Evolutionary conservation across 192 early-diverging fungal genomes (phyloP).

Genomic region (Mortierella claussenii): DNA sequence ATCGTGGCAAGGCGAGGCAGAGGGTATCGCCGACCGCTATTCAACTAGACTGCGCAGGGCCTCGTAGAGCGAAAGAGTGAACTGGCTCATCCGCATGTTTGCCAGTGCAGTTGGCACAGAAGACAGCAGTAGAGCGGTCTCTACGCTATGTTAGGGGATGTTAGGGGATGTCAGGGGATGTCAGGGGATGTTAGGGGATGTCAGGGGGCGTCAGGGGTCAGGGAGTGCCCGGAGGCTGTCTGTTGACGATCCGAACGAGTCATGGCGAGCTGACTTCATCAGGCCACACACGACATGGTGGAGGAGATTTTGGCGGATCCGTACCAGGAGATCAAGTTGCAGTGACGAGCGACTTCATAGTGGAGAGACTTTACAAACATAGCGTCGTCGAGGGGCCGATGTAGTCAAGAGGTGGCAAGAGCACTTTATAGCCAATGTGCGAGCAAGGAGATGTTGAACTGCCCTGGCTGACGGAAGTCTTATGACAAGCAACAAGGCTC

Average conservation of each 20-base stretch:
- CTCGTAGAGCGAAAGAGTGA: too few relatives aligned
- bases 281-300: neutral
- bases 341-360: constrained; percentile 1
- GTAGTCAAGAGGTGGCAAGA: constrained; percentile 29
- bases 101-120: too few relatives aligned
- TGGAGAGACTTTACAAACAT: constrained; percentile 24
- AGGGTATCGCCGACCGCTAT: too few relatives aligned
- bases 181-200: too few relatives aligned
- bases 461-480: constrained; percentile 16
- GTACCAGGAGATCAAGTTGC: constrained; percentile 25
- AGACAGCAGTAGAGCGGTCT: too few relatives aligned
- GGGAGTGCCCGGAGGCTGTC: constrained; percentile 13
- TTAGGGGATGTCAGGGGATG: too few relatives aligned
- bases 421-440: constrained; percentile 33
- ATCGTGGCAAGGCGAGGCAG: too few relatives aligned
- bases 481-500: constrained; percentile 16
- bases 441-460: constrained; percentile 35
- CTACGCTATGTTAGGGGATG: too few relatives aligned
- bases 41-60: too few relatives aligned
- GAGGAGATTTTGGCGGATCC: constrained; percentile 25
- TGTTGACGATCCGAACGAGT: constrained; percentile 1
- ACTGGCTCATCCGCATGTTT: too few relatives aligned
- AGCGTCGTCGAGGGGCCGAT: constrained; percentile 23
- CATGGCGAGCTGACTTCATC: neutral
- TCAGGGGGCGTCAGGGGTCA: too few relatives aligned